Conservation (phyloP, 2,329 filamentous ascomycete species). For the Leptodontidium sp. region DNA sequence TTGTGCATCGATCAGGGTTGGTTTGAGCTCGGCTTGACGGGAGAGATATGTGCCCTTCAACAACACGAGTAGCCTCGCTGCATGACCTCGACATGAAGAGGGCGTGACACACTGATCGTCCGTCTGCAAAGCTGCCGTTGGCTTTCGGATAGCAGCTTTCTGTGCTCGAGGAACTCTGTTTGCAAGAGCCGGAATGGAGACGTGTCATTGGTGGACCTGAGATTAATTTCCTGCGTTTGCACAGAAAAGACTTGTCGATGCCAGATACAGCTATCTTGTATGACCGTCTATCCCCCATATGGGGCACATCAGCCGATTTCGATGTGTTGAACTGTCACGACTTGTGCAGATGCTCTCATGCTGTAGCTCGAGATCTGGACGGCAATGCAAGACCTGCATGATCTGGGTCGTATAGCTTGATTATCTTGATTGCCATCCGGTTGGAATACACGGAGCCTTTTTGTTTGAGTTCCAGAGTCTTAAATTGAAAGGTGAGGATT, state of each 20-base stretch:
- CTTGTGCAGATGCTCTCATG: slow-evolving; percentile 13
- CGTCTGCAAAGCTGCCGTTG: slow-evolving; percentile 31
- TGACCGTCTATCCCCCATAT: slow-evolving; percentile 5
- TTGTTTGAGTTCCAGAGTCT: not conserved
- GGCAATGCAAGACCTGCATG: slow-evolving; percentile 29
- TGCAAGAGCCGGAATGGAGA: not conserved
- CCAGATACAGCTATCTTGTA: slow-evolving; percentile 14
- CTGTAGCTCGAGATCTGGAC: slow-evolving; percentile 23
- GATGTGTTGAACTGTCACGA: slow-evolving; percentile 12
- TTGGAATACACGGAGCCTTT: not conserved
- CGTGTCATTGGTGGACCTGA: slow-evolving; percentile 5
- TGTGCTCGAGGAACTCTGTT: slow-evolving; percentile 17
- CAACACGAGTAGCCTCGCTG: slow-evolving; percentile 22
- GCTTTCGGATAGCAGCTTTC: slow-evolving; percentile 23
- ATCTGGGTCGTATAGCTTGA: slow-evolving; percentile 23
- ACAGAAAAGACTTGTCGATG: not conserved
- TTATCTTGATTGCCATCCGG: slow-evolving; percentile 6
- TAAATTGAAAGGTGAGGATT: not conserved
- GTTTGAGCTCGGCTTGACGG: slow-evolving; percentile 20
- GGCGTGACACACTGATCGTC: slow-evolving; percentile 24
- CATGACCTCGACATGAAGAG: slow-evolving; percentile 26
- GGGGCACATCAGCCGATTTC: slow-evolving; percentile 11
- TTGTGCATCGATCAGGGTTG: slow-evolving; percentile 16
- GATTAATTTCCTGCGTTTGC: slow-evolving; percentile 16
- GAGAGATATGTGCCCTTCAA: slow-evolving; percentile 1